Evolutionary conservation across 352 stramenopile species (phyloP).

Genomic region (Phytophthora multivora): DNA sequence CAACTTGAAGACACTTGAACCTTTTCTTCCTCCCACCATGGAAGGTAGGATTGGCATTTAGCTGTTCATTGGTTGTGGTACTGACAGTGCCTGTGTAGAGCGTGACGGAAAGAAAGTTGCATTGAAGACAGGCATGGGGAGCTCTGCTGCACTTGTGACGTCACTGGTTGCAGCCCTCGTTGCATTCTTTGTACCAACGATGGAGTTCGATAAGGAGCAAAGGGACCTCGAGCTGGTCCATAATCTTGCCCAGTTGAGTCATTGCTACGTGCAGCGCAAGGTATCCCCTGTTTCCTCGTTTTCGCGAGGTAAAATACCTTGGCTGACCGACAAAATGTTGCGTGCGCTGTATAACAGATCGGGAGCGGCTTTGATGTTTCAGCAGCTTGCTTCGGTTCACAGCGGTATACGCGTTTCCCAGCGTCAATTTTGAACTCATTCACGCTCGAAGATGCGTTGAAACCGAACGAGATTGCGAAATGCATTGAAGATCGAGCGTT

Average conservation of each 20-base stretch:
- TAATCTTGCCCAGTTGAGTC: constrained; percentile 95
- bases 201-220: constrained; percentile 21
- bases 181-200: constrained; percentile 75
- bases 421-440: constrained; percentile 61
- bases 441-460: constrained; percentile 49
- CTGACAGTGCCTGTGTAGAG: constrained; percentile 30
- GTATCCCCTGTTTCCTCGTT: constrained; percentile 35
- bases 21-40: constrained; percentile 84
- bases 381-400: constrained; percentile 93
- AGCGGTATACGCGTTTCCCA: constrained; percentile 93
- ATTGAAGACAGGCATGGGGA: constrained; percentile 96
- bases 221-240: constrained; percentile 78
- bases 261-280: constrained; percentile 97
- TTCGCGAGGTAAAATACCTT: background rate
- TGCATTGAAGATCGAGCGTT: constrained; percentile 44
- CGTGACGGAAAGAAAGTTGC: constrained; percentile 55
- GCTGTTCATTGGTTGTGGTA: background rate
- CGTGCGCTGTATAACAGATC: constrained; percentile 55
- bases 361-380: constrained; percentile 97
- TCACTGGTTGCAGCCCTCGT: constrained; percentile 93
- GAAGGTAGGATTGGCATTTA: constrained; percentile 32
- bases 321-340: background rate
- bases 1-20: constrained; percentile 75
- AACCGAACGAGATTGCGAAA: constrained; percentile 55
- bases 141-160: constrained; percentile 94